phyloP scores from a whole-genome alignment of 805 yeast genomes.

The Ogataea angusta region DNA sequence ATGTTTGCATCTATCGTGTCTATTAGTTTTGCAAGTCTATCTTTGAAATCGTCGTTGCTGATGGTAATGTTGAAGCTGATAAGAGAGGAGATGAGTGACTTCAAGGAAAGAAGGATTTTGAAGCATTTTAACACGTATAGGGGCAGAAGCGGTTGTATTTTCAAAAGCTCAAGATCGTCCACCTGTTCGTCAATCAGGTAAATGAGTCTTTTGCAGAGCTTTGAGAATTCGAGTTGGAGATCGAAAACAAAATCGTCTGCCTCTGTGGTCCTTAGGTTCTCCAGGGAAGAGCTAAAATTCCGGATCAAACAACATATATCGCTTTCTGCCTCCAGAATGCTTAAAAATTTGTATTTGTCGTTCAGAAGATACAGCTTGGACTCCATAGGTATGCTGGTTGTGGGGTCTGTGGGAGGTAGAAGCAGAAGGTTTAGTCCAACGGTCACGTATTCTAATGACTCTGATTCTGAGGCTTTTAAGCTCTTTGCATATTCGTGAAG shows the following conservation, averaged over 20 bases:
- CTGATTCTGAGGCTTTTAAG: constrained; percentile 12
- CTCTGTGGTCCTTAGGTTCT: constrained; percentile 11
- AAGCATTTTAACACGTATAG: constrained; percentile 26
- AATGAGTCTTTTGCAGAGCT: constrained; percentile 26
- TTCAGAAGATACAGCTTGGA: constrained; percentile 14
- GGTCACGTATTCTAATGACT: constrained; percentile 21
- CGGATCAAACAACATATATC: constrained; percentile 20
- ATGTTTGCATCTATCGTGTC: constrained; percentile 20
- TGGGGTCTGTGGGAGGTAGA: constrained; percentile 16
- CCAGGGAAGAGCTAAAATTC: constrained; percentile 5
- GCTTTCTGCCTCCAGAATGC: constrained; percentile 24
- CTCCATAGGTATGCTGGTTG: constrained; percentile 15
- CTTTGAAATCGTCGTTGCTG: constrained; percentile 22
- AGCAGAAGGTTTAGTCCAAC: constrained; percentile 27
- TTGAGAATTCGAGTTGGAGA: constrained; percentile 30
- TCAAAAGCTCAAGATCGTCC: constrained; percentile 28
- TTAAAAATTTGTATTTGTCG: constrained; percentile 26
- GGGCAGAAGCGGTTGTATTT: constrained; percentile 27
- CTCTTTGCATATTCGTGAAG: constrained; percentile 14
- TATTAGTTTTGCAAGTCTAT: constrained; percentile 23
- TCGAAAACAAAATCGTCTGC: constrained; percentile 29
- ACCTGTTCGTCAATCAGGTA: constrained; percentile 31
- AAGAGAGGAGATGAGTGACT: constrained; percentile 20
- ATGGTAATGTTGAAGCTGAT: constrained; percentile 22
- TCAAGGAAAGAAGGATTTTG: constrained; percentile 20